Evolutionary conservation across 495 filamentous ascomycete genomes (phyloP).

Genomic region (Hamigera avellanea): DNA sequence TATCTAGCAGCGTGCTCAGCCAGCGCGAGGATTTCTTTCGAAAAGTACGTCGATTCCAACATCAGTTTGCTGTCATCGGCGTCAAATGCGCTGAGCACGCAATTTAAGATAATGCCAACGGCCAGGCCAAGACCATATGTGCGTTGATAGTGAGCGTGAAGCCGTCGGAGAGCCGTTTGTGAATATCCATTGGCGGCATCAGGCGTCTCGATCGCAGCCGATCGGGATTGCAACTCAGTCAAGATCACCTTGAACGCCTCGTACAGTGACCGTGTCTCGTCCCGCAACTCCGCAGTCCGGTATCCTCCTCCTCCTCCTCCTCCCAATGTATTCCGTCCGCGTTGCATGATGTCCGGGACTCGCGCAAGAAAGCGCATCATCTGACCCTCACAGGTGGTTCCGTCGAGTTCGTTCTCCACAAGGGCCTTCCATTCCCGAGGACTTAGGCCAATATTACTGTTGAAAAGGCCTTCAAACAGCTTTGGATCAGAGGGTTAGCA

Average conservation of each 20-base stretch:
- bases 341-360: slow-evolving; percentile 17
- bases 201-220: too few species aligned
- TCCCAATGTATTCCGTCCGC: slow-evolving; percentile 6
- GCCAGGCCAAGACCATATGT: slow-evolving; percentile 21
- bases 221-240: too few species aligned
- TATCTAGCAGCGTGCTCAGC: slow-evolving; percentile 14
- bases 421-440: slow-evolving; percentile 25
- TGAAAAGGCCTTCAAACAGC: slow-evolving; percentile 32
- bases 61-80: slow-evolving; percentile 1
- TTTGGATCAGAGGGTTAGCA: slow-evolving; percentile 7
- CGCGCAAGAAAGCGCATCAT: slow-evolving; percentile 18
- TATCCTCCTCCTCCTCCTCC: too few species aligned
- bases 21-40: slow-evolving; percentile 18
- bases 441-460: slow-evolving; percentile 21
- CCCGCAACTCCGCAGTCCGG: slow-evolving; percentile 3
- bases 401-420: slow-evolving; percentile 18
- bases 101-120: slow-evolving; percentile 23
- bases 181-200: too few species aligned
- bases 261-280: slow-evolving; percentile 18
- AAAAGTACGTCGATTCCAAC: slow-evolving; percentile 15
- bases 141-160: slow-evolving; percentile 21
- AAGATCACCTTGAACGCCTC: slow-evolving; percentile 12
- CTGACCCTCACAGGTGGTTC: slow-evolving; percentile 14
- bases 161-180: too few species aligned
- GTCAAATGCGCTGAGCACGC: slow-evolving; percentile 15